Evolutionary conservation across 73 alveolate genomes (phyloP).

Genomic region (Uronychia setigera): DNA sequence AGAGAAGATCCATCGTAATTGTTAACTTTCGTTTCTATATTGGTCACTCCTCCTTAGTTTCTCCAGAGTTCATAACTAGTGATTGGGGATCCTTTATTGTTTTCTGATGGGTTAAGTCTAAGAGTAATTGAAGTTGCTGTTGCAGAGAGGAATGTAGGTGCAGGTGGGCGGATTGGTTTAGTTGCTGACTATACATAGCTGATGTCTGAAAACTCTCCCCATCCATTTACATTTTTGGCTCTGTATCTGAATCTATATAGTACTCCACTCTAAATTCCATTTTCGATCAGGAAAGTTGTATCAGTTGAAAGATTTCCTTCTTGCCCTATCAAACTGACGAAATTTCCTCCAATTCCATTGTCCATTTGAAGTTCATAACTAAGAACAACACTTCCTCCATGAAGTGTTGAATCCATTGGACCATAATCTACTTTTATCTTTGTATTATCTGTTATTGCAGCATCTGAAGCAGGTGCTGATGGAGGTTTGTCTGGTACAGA

Average conservation of each 20-base stretch:
- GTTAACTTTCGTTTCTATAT: conserved; percentile 9
- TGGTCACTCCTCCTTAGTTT: conserved; percentile 65
- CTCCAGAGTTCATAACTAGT: conserved; percentile 36
- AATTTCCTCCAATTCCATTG: conserved; percentile 66
- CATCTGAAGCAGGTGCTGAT: conserved; percentile 56
- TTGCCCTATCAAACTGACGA: conserved; percentile 32
- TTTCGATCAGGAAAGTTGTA: conserved; percentile 37
- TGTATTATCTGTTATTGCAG: conserved; percentile 35
- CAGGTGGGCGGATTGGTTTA: conserved; percentile 63
- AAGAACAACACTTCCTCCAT: conserved; percentile 57
- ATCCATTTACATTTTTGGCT: conserved; percentile 63
- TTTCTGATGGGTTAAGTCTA: conserved; percentile 22
- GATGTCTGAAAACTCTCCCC: conserved; percentile 62
- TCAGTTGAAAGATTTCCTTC: conserved; percentile 31
- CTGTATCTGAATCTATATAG: conserved; percentile 67
- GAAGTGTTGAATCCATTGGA: conserved; percentile 20
- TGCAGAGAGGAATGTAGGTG: conserved; percentile 57
- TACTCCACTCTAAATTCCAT: conserved; percentile 39
- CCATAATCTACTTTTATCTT: conserved; percentile 42
- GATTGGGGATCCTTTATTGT: conserved; percentile 48
- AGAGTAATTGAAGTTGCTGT: conserved; percentile 48
- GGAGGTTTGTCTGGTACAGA: conserved; percentile 63
- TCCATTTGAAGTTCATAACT: conserved; percentile 59
- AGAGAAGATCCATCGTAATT: conserved; percentile 23
- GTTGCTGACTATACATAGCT: conserved; percentile 53